Evolutionary conservation across 345 rosid species (phyloP).

Genomic region (Excoecaria agallocha): DNA sequence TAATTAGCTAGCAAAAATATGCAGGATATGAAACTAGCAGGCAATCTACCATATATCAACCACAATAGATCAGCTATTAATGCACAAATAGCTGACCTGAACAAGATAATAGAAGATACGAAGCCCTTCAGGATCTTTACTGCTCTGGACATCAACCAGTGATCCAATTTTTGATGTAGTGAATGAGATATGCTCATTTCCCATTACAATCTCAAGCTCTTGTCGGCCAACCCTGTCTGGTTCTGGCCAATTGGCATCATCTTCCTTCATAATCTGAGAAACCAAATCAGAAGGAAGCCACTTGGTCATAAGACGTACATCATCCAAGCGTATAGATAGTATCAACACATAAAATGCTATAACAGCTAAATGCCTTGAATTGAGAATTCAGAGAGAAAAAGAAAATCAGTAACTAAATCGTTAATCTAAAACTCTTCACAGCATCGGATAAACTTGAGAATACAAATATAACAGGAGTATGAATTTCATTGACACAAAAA

Average conservation of each 20-base stretch:
- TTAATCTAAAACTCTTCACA: background rate
- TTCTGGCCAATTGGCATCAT: slow-evolving; percentile 97
- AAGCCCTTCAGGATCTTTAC: slow-evolving; percentile 98
- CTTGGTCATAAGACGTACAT: background rate
- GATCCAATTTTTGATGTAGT: slow-evolving; percentile 97
- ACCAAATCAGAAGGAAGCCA: slow-evolving; percentile 2
- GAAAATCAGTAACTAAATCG: no score
- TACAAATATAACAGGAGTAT: no score
- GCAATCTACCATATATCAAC: background rate
- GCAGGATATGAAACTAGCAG: background rate
- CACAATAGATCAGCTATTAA: background rate
- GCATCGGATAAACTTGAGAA: background rate
- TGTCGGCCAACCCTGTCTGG: slow-evolving; percentile 96
- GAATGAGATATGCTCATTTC: slow-evolving; percentile 94
- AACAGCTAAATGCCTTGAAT: background rate
- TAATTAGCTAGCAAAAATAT: background rate
- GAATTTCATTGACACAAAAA: no score
- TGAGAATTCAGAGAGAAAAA: background rate
- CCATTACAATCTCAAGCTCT: slow-evolving; percentile 98
- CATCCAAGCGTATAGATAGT: background rate
- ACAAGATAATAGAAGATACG: slow-evolving; percentile 97
- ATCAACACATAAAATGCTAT: background rate
- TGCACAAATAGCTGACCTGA: slow-evolving; percentile 55
- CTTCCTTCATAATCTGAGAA: slow-evolving; percentile 93
- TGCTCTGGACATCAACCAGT: slow-evolving; percentile 89